Percentiles rank a stretch among this genome's conserved stretches.
phyloP scores from a whole-genome alignment of 164 flowering plant genomes.

The Macadamia tetraphylla region DNA sequence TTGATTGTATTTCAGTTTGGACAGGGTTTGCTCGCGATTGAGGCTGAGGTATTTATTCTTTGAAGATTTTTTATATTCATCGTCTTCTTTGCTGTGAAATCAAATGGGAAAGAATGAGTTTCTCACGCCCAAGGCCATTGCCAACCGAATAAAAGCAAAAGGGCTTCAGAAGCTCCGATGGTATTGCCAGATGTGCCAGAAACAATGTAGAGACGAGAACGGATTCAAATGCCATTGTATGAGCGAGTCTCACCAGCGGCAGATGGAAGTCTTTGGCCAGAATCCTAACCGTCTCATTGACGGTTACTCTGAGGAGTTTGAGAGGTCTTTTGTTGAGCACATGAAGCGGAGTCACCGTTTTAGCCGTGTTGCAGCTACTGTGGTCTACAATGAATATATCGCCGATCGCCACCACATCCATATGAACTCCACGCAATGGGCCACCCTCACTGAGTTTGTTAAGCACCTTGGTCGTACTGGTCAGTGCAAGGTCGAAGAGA shows the following conservation, averaged over 20 bases:
- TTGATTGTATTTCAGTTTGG: too few species aligned
- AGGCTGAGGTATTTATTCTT: too few species aligned
- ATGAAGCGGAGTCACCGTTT: constrained; percentile 84
- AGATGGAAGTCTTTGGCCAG: constrained; percentile 89
- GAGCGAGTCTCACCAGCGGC: constrained; percentile 93
- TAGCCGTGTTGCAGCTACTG: constrained; percentile 83
- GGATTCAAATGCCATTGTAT: constrained; percentile 96
- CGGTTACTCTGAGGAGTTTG: constrained; percentile 89
- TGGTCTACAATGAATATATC: constrained; percentile 84
- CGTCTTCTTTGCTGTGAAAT: too few species aligned
- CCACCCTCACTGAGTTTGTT: constrained; percentile 82
- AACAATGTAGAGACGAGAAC: constrained; percentile 90
- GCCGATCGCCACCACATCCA: constrained; percentile 81
- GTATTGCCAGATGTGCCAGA: constrained; percentile 98
- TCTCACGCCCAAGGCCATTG: constrained; percentile 86
- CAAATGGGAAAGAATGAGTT: constrained; percentile 90
- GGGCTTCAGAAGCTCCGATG: constrained; percentile 85
- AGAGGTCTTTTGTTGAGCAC: constrained; percentile 61
- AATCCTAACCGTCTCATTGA: constrained; percentile 67
- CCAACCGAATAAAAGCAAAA: constrained; percentile 83
- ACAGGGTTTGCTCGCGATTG: too few species aligned
- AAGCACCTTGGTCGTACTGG: constrained; percentile 75
- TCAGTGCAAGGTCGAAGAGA: constrained; percentile 87
- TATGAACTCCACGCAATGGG: constrained; percentile 94
- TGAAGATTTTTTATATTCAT: too few species aligned